Conservation (phyloP, 345 rosid genomes). For the Lumnitzera racemosa region DNA sequence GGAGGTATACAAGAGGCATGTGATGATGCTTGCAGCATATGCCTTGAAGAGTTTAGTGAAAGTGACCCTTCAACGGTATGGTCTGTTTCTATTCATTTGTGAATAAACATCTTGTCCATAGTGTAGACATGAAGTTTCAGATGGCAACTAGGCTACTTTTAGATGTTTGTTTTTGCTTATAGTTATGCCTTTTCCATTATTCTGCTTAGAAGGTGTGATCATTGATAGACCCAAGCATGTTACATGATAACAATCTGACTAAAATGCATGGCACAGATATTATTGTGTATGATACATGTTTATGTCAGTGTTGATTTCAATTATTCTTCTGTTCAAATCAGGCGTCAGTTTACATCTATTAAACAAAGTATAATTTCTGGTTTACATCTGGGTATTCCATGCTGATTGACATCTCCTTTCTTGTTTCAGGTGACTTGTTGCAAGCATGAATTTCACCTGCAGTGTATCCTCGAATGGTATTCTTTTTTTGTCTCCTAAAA, state of each 20-base stretch:
- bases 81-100: background rate
- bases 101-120: background rate
- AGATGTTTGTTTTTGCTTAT: too few relatives aligned
- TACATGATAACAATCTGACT: too few relatives aligned
- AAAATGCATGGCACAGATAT: too few relatives aligned
- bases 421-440: slow-evolving; percentile 51
- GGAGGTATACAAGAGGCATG: slow-evolving; percentile 62
- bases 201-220: too few relatives aligned
- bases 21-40: slow-evolving; percentile 73
- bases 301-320: too few relatives aligned
- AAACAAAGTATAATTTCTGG: too few relatives aligned
- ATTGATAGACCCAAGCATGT: too few relatives aligned
- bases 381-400: background rate
- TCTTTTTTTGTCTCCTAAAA: background rate
- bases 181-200: too few relatives aligned
- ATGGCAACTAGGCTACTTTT: background rate
- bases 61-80: slow-evolving; percentile 67
- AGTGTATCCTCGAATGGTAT: slow-evolving; percentile 79
- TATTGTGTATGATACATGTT: too few relatives aligned
- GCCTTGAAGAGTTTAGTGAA: slow-evolving; percentile 61
- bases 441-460: slow-evolving; percentile 79
- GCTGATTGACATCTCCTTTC: slow-evolving; percentile 3
- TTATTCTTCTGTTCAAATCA: too few relatives aligned
- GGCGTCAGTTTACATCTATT: too few relatives aligned
- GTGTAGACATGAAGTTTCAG: slow-evolving; percentile 1